A percentile compares a stretch with the other conserved stretches of the same genome.
These are phyloP conservation scores for Fragilaria radians DNA, from an alignment of 108 stramenopile genomes.

Conservation along the genomic window DNA sequence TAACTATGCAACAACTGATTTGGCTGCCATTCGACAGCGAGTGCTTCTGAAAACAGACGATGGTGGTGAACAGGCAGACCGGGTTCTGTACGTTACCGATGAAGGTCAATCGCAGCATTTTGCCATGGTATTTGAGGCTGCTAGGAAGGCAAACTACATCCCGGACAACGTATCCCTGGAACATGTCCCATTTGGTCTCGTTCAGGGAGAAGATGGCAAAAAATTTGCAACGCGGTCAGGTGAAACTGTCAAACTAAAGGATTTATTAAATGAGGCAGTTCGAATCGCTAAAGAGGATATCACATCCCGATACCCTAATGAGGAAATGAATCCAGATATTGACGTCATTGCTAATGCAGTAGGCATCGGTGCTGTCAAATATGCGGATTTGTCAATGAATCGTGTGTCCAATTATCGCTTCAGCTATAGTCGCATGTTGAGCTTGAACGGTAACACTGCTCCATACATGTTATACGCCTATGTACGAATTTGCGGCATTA, in stretches of 20 bases:
- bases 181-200: conserved; percentile 97
- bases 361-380: conserved; percentile 98
- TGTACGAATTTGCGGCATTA: conserved; percentile 91
- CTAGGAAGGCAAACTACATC: conserved; percentile 71
- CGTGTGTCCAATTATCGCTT: conserved; percentile 96
- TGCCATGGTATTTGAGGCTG: conserved; percentile 90
- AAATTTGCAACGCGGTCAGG: conserved; percentile 97
- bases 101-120: conserved; percentile 96
- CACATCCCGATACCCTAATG: conserved; percentile 46
- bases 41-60: conserved; percentile 39
- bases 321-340: conserved; percentile 34
- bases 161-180: conserved; percentile 62
- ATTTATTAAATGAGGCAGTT: conserved; percentile 94
- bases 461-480: conserved; percentile 99
- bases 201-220: conserved; percentile 98
- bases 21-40: conserved; percentile 94
- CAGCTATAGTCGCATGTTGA: conserved; percentile 97
- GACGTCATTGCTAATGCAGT: conserved; percentile 72
- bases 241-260: conserved; percentile 95
- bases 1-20: conserved; percentile 97
- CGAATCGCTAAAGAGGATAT: conserved; percentile 80
- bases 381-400: conserved; percentile 96
- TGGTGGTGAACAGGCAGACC: conserved; percentile 74
- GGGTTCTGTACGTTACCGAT: conserved; percentile 94
- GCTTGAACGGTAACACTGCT: conserved; percentile 97